Percentiles rank a stretch among this genome's conserved stretches.
Evolutionary conservation across 2,329 filamentous ascomycete genomes (phyloP).

Genomic region (Cadophora malorum): DNA sequence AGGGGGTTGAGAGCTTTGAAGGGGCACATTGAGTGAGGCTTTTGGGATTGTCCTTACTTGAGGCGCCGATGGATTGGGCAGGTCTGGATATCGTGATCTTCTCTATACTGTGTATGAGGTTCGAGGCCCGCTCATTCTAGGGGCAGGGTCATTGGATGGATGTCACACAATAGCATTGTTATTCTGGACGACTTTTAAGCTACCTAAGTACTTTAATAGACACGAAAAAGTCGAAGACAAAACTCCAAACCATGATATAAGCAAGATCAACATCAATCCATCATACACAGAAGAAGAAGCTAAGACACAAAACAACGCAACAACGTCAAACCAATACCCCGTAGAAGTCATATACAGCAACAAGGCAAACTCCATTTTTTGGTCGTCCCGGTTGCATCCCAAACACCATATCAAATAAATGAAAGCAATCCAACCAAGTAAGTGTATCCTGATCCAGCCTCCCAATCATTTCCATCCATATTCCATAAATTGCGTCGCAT

Average conservation of each 20-base stretch:
- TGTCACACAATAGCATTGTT: not conserved
- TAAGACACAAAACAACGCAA: not conserved
- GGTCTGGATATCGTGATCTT: not conserved
- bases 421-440: not conserved
- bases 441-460: not conserved
- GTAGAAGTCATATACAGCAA: conserved; percentile 8
- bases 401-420: not conserved
- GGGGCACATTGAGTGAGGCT: not conserved
- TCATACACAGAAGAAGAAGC: conserved; percentile 1
- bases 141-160: not conserved
- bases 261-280: conserved; percentile 15
- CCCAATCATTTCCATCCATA: conserved; percentile 3
- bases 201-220: not conserved
- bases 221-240: not conserved
- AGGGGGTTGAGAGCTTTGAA: not conserved
- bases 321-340: not conserved
- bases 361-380: conserved; percentile 16
- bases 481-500: conserved; percentile 1
- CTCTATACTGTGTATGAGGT: too few relatives aligned
- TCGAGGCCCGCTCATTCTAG: too few relatives aligned
- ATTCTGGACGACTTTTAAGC: not conserved
- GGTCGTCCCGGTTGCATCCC: not conserved
- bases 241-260: conserved; percentile 17
- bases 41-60: not conserved
- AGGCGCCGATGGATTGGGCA: not conserved